Evolutionary conservation across 352 stramenopile species (phyloP), one percentile per base, ranked within the genome.

Genomic region (Phytopythium ostracodes): DNA sequence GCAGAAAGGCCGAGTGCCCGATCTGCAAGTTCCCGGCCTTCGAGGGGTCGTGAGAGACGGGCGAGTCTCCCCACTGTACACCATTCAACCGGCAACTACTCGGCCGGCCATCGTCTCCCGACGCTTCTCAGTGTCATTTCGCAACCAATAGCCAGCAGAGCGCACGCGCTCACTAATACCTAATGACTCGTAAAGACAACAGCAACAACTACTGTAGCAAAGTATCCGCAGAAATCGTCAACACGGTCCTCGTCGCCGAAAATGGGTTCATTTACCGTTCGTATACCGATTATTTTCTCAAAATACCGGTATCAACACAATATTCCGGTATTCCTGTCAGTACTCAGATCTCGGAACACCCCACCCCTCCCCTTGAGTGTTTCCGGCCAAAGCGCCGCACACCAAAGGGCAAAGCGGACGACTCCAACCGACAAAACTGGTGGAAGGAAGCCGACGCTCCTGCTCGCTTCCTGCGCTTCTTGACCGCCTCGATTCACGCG

Each of bases 11-110:
- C 12, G 68, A 74, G 43, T 94, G 86, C 64, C 84, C 86, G 4
- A 79, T 92, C 57, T 94, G 86, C 75, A 92, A 94, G 63, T 88
- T 87, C 60, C 74, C 85, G 4, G 78, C 80, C 49, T 74, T 91
- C 50, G 75, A 68, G 17, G 88, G 59, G 82, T 14, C 25, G 22
- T 49, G n/a, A 49, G 15, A n/a, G 1, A 17, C 17, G 40, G 10
- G 40, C n/a, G 17, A 10, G 6, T 1, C 33, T 10, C 10, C 33
- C 33, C 33, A 38, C 10, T 38, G 33, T 14, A 38, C 33, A 38
- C 10, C 33, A 38, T 14, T 14, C 33, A 38, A 10, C 33, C 33
- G 14, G 33, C 33, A 38, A 4, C 33, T 2, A 11, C 6, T 2
- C 14, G 33, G 33, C 33, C 33, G 33, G 14, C 7, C 33, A 38